These are phyloP conservation scores for Suhomyces wounanorum DNA, from an alignment of 1,139 yeast genomes.

Conservation along the genomic window DNA sequence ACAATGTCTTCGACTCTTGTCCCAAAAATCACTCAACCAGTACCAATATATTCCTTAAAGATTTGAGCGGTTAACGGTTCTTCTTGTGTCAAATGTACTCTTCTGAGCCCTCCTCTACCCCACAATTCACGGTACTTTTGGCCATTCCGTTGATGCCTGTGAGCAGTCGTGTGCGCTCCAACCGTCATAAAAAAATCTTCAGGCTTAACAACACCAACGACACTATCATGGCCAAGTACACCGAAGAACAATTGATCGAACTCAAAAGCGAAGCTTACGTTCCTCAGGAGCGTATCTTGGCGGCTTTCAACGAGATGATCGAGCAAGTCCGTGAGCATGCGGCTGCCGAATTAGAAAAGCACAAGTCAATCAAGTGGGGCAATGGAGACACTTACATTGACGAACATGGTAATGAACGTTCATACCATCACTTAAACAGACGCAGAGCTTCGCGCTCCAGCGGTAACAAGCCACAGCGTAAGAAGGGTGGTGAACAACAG, in stretches of 20 bases:
- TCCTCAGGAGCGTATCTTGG: conserved; percentile 64
- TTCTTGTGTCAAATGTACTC: no score
- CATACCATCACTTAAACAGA: conserved; percentile 53
- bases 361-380: conserved; percentile 34
- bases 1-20: no score
- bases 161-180: conserved; percentile 16
- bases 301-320: conserved; percentile 63
- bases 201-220: conserved; percentile 2
- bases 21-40: no score
- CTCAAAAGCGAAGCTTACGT: conserved; percentile 57
- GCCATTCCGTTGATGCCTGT: neutral
- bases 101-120: no score
- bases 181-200: conserved; percentile 8
- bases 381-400: conserved; percentile 54
- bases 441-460: conserved; percentile 62
- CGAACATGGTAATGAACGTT: conserved; percentile 50
- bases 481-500: conserved; percentile 57
- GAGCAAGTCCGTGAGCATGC: conserved; percentile 60
- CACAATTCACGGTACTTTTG: neutral
- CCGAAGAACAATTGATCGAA: conserved; percentile 67
- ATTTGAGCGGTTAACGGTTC: no score
- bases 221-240: conserved; percentile 56
- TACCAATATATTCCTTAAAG: no score
- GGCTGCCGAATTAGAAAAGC: conserved; percentile 35
- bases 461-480: conserved; percentile 52